Evolutionary conservation across 2,329 filamentous ascomycete genomes (phyloP), one percentile per base, ranked within the genome.

Genomic region (Sarocladium oryzae): DNA sequence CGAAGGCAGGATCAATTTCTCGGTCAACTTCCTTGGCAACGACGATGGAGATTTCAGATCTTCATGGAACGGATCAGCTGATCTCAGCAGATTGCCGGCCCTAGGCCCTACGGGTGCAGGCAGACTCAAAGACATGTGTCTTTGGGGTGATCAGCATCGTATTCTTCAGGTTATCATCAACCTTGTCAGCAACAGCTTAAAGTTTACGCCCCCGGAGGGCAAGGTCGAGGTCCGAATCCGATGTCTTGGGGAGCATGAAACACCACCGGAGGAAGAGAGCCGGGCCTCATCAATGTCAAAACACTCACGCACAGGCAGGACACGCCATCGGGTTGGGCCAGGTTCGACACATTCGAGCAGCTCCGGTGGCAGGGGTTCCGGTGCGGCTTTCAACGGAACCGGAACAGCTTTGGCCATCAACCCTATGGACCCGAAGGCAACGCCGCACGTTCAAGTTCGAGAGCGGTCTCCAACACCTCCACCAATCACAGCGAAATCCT

Each of bases 141-240:
- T 96, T 1, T 93, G 88, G 82, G 91, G 91, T n/a, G 91, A 96
- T 60, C 87, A 93, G 57, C 89, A 96, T 61, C 78, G 91, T 40
- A 93, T 96, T 35, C 70, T 95, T 23, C 91, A 96, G 64, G 87
- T 96, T n/a, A 81, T 96, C 43, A 96, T 95, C 72, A 95, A 95
- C 62, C 74, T 96, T 28, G 89, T 95, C 43, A 91, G 87, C 66
- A 96, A 96, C 69, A 89, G 86, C 64, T 71, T 96, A 38, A 96
- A 96, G 64, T 96, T 96, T 61, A 96, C 91, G 0, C 87, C 89
- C 0, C 67, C 81, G 6, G 84, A 84, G 1, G 90, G 90, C 7
- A 84, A 76, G 26, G 88, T 96, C 2, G 77, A 82, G 23, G 78
- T 96, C 8, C 80, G 82, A 7, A 90, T 96, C 52, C 82, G 80